Conservation (phyloP, 2,329 filamentous ascomycete species). For the Nigrospora sphaerica region DNA sequence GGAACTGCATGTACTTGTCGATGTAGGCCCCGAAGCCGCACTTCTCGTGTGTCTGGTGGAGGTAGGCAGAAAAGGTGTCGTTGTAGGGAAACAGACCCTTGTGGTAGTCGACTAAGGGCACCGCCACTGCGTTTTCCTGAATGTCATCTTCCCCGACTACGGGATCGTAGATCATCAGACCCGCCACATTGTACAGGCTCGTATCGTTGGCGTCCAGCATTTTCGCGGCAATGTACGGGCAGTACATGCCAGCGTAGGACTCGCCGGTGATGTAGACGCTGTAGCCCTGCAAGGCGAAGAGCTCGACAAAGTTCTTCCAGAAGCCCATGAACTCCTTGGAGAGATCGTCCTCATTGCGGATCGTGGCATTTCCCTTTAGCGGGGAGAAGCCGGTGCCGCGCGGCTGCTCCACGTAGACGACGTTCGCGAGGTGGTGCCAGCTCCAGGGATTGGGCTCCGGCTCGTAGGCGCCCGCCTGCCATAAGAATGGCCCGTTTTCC, state of each 20-base stretch:
- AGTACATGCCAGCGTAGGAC: constrained; percentile 45
- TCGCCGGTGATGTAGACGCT: constrained; percentile 50
- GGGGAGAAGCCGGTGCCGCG: constrained; percentile 59
- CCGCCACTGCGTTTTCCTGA: constrained; percentile 33
- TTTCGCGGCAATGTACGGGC: constrained; percentile 48
- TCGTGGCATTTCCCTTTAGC: constrained; percentile 51
- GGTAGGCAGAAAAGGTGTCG: constrained; percentile 44
- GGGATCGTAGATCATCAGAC: constrained; percentile 59
- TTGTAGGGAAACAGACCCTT: constrained; percentile 48
- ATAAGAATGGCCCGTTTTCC: constrained; percentile 69
- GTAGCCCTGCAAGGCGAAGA: constrained; percentile 44
- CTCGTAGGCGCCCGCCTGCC: constrained; percentile 61
- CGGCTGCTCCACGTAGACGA: constrained; percentile 69
- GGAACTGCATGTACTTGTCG: constrained; percentile 51
- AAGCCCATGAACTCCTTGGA: constrained; percentile 70
- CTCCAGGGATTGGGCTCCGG: constrained; percentile 61
- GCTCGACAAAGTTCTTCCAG: constrained; percentile 52
- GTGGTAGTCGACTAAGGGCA: constrained; percentile 51
- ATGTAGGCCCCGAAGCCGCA: constrained; percentile 54
- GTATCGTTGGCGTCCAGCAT: constrained; percentile 40
- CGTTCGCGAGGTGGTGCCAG: constrained; percentile 72
- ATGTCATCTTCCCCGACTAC: constrained; percentile 44
- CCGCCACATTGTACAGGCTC: constrained; percentile 43
- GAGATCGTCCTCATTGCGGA: constrained; percentile 59
- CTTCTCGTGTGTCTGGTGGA: constrained; percentile 39